A percentile compares a stretch with the other conserved stretches of the same genome.
These are phyloP conservation scores for Cephaloascus fragrans DNA, from an alignment of 805 yeast species.

Conservation along the genomic window DNA sequence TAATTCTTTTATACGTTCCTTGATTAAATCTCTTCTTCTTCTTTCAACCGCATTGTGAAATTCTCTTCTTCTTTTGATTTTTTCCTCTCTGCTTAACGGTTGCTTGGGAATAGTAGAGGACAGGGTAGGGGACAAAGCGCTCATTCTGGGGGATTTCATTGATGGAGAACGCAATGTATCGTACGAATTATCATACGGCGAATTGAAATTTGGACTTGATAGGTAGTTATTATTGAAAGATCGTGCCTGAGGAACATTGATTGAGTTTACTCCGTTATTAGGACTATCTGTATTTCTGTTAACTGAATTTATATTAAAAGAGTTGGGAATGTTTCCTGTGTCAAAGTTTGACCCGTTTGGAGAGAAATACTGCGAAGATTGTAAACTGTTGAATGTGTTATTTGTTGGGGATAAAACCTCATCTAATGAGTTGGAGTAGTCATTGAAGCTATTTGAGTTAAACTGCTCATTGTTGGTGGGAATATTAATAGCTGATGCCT, in stretches of 20 bases:
- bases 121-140: background rate
- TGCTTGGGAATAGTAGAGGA: constrained; percentile 15
- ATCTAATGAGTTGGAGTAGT: constrained; percentile 19
- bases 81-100: constrained; percentile 52
- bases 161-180: constrained; percentile 27
- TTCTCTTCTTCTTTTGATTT: constrained; percentile 69
- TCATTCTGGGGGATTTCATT: background rate
- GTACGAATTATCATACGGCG: constrained; percentile 16
- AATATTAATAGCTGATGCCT: constrained; percentile 5
- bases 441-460: constrained; percentile 6
- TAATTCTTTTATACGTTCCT: constrained; percentile 78
- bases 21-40: constrained; percentile 82
- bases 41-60: constrained; percentile 93
- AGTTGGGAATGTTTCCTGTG: constrained; percentile 12
- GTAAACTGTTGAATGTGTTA: constrained; percentile 8
- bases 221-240: constrained; percentile 8
- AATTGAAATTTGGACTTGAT: constrained; percentile 18
- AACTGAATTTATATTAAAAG: constrained; percentile 20
- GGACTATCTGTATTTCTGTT: constrained; percentile 20
- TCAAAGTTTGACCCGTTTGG: constrained; percentile 18
- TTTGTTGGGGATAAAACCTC: constrained; percentile 25
- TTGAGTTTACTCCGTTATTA: constrained; percentile 19
- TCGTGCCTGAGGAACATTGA: constrained; percentile 14
- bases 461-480: constrained; percentile 3
- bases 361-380: constrained; percentile 29